phyloP scores from a whole-genome alignment of 257 asterid species.

The Striga asiatica region DNA sequence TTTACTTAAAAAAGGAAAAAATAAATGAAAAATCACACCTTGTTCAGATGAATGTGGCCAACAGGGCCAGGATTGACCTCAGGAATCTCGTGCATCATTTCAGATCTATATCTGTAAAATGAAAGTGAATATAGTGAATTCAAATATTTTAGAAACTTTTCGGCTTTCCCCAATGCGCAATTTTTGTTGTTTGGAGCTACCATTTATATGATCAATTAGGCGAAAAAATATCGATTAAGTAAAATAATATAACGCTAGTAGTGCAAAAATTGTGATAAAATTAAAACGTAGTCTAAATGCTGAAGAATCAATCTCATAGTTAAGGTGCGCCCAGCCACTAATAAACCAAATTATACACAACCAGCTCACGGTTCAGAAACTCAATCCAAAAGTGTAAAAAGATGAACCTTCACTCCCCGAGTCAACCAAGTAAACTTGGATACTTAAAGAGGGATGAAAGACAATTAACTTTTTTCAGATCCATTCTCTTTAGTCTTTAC shows the following conservation, averaged over 20 bases:
- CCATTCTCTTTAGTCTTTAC: neutral
- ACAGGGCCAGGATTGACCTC: conserved; percentile 53
- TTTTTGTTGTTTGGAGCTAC: neutral
- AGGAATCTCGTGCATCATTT: conserved; percentile 25
- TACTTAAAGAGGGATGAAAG: neutral
- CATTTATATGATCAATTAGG: neutral
- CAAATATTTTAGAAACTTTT: neutral
- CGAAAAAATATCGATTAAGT: neutral
- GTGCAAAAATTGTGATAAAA: neutral
- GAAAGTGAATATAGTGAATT: conserved; percentile 13
- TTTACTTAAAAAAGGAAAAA: too few species aligned
- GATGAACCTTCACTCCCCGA: too few species aligned
- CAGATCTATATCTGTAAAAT: conserved; percentile 51
- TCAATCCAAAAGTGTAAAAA: neutral
- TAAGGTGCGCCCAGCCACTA: neutral
- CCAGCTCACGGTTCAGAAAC: conserved; percentile 1
- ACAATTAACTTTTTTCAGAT: conserved; percentile 5
- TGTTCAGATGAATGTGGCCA: conserved; percentile 82
- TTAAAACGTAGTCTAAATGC: neutral
- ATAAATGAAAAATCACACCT: conserved; percentile 48
- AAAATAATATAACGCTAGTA: neutral
- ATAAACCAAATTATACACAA: neutral
- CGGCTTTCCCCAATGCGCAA: neutral
- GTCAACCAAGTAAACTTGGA: neutral
- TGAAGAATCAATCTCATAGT: neutral